Conservation (phyloP, 768 basidiomycete species). For the Pulveroboletus sp. region DNA sequence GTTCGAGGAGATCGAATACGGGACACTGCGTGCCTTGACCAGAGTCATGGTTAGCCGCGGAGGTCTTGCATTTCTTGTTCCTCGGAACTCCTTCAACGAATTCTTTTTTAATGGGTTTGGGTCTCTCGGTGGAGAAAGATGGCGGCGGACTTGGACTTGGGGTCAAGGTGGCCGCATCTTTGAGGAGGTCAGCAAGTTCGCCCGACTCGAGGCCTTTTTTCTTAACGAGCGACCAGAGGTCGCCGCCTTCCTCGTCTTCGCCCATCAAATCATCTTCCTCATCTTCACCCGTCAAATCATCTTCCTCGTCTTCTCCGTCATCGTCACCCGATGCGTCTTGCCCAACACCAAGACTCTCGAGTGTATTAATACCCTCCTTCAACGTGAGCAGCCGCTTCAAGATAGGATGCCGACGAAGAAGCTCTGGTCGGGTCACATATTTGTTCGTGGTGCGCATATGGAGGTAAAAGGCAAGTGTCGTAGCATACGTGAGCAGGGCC, state of each 20-base stretch:
- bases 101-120: constrained; percentile 7
- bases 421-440: constrained; percentile 55
- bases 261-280: constrained; percentile 31
- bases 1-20: constrained; percentile 77
- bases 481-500: constrained; percentile 83
- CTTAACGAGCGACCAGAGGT: constrained; percentile 40
- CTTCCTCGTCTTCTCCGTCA: constrained; percentile 27
- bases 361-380: constrained; percentile 72
- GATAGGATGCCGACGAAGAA: constrained; percentile 66
- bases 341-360: constrained; percentile 83
- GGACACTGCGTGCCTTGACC: constrained; percentile 28
- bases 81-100: constrained; percentile 26
- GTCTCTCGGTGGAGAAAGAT: background rate
- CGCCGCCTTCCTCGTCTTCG: constrained; percentile 38
- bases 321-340: constrained; percentile 44
- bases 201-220: constrained; percentile 35
- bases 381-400: constrained; percentile 72
- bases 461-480: constrained; percentile 88
- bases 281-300: constrained; percentile 33
- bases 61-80: constrained; percentile 62
- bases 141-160: constrained; percentile 13
- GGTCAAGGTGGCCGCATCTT: constrained; percentile 38
- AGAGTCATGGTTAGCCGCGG: constrained; percentile 12
- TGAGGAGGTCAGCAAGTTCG: constrained; percentile 55
- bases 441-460: constrained; percentile 72